These are phyloP conservation scores for Mycena albidolilacea DNA, from an alignment of 768 basidiomycete genomes.

Conservation along the genomic window DNA sequence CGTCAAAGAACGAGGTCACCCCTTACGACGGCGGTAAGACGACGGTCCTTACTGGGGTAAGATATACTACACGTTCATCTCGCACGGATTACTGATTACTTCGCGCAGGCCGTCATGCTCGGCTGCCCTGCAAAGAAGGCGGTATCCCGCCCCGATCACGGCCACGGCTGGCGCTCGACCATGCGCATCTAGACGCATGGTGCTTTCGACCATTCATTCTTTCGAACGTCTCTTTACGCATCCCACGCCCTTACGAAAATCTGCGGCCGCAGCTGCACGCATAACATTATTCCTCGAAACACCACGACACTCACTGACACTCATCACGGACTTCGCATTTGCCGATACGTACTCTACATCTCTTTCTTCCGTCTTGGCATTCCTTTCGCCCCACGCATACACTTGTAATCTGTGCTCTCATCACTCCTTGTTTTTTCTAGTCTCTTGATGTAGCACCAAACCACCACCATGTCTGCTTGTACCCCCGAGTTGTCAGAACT, in stretches of 20 bases:
- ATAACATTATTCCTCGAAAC: constrained; percentile 7
- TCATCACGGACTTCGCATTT: constrained; percentile 4
- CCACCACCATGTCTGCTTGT: not conserved
- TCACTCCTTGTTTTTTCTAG: constrained; percentile 23
- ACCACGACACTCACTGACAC: constrained; percentile 14
- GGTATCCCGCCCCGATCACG: constrained; percentile 34
- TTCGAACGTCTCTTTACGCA: constrained; percentile 38
- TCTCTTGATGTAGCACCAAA: constrained; percentile 26
- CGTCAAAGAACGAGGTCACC: constrained; percentile 82
- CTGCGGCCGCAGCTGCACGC: constrained; percentile 2
- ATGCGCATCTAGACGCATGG: constrained; percentile 57
- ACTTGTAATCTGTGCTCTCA: constrained; percentile 26
- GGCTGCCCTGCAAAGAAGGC: constrained; percentile 60
- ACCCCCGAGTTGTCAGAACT: constrained; percentile 24
- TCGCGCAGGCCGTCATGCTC: constrained; percentile 73
- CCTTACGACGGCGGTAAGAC: constrained; percentile 92
- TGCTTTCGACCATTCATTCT: constrained; percentile 17
- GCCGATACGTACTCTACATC: constrained; percentile 16
- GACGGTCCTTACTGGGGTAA: constrained; percentile 86
- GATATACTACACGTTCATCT: not conserved
- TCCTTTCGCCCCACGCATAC: not conserved
- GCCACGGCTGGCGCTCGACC: constrained; percentile 70
- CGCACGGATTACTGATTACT: not conserved
- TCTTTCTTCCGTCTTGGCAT: not conserved
- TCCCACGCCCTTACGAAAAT: constrained; percentile 16